Percentiles rank a stretch among this genome's conserved stretches.
These are phyloP conservation scores for Potentilla sterilis DNA, from an alignment of 306 rosid genomes.

Conservation along the genomic window DNA sequence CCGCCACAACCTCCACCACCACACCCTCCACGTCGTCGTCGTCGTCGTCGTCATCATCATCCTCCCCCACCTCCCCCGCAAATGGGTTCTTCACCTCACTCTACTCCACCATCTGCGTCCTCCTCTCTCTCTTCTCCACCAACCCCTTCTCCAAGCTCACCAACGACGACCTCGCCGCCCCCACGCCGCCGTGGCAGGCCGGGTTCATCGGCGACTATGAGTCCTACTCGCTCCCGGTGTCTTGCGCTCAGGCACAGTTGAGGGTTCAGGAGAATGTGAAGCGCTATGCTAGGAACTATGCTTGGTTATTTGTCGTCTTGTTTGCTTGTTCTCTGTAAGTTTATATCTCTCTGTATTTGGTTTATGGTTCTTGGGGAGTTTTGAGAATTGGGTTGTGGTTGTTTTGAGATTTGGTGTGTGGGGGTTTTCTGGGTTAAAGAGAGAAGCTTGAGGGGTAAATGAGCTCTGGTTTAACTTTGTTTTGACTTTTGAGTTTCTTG, in stretches of 20 bases:
- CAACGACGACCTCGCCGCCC: slow-evolving; percentile 59
- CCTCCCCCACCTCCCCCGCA: slow-evolving; percentile 31
- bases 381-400: slow-evolving; percentile 21
- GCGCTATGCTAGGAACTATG: slow-evolving; percentile 88
- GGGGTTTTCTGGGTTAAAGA: background rate
- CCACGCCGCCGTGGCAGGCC: slow-evolving; percentile 78
- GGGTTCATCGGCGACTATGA: slow-evolving; percentile 49
- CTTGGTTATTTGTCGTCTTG: slow-evolving; percentile 55
- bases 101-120: slow-evolving; percentile 54
- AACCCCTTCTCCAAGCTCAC: slow-evolving; percentile 87
- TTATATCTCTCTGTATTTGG: background rate
- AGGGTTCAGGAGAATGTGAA: slow-evolving; percentile 87
- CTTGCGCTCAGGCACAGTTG: slow-evolving; percentile 70
- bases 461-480: background rate
- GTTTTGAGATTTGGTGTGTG: background rate
- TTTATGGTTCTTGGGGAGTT: too few species aligned
- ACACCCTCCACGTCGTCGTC: background rate
- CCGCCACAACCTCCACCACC: background rate
- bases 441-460: background rate
- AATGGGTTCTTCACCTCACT: slow-evolving; percentile 42
- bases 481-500: background rate
- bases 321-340: slow-evolving; percentile 74
- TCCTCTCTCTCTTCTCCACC: slow-evolving; percentile 66
- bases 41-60: background rate
- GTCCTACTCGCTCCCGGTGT: slow-evolving; percentile 81